Base-by-base conservation (phyloP, 129 eudicot genomes). In the Lactuca sativa region DNA sequence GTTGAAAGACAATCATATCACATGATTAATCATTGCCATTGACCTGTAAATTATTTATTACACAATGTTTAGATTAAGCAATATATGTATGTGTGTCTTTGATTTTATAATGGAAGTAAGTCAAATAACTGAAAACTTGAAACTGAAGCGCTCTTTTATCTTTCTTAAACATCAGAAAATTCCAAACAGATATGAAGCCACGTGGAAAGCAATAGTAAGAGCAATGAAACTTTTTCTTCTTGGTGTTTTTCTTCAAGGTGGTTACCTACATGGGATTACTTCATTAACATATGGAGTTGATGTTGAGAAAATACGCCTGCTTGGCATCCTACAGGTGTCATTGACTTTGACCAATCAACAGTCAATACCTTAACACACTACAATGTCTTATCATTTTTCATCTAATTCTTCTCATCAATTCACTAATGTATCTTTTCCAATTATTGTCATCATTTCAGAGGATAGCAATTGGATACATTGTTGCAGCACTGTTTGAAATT, bases 241-340 rank as follows among this genome's bases (percentile, higher is more conserved):
- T 53, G 95, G 96, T 58, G 85, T 90, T 76, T 71, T 86, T 68
- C 90, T 90, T 71, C 96, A 90, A 85, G 96, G 96, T 76, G 96
- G 96, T 64, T 90, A 86, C 70, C 82, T 86, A 13, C 96, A 90
- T 69, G 96, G 93, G 17, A 75, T 78, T 40, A 72, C 76, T 70
- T 77, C 90, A 64, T 77, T 90, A 81, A 84, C 96, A 3, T 90
- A 82, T 80, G 96, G 93, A 47, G 96, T 90, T 71, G 90, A 90
- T 71, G 75, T 90, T 66, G 82, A 76, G 51, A 79, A 59, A 64
- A 82, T 90, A 60, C 85, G 93, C 38, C 66, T 78, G 81, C 65
- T 82, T 51, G 96, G 96, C 66, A 86, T 90, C 70, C 79, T 90
- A 59, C 96, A 90, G 96, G 96, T 90, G 51, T 49, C 68, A 30